Conservation (phyloP, 306 rosid species). For the Alnus rubra region DNA sequence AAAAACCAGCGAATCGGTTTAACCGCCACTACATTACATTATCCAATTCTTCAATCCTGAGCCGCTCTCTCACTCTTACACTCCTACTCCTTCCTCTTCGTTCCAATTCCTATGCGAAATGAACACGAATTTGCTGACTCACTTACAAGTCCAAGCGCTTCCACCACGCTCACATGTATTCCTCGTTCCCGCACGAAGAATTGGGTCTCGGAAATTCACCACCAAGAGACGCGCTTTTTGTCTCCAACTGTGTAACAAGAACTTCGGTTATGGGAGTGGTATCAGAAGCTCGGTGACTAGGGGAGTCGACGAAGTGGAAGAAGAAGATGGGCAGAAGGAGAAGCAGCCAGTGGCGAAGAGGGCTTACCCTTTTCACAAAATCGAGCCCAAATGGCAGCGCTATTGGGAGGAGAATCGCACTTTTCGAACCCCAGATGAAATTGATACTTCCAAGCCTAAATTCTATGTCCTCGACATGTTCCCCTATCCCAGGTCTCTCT, state of each 20-base stretch:
- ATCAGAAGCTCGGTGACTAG: conserved; percentile 35
- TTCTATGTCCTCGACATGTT: conserved; percentile 93
- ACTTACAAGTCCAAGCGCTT: conserved; percentile 26
- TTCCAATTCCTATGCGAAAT: conserved; percentile 33
- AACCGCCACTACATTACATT: conserved; percentile 14
- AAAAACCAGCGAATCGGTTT: not conserved
- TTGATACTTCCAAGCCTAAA: conserved; percentile 81
- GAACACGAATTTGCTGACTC: conserved; percentile 38
- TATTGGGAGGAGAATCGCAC: conserved; percentile 76
- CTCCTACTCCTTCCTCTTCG: not conserved
- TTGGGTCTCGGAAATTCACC: conserved; percentile 36
- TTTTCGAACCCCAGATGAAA: conserved; percentile 80
- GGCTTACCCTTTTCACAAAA: conserved; percentile 72
- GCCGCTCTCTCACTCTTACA: conserved; percentile 15
- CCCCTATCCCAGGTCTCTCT: conserved; percentile 87
- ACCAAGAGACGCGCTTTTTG: conserved; percentile 19
- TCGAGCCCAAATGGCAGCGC: conserved; percentile 90
- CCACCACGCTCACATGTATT: conserved; percentile 25
- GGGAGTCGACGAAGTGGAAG: conserved; percentile 30
- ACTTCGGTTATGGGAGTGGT: conserved; percentile 20
- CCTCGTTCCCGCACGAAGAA: conserved; percentile 22
- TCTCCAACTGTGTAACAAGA: conserved; percentile 26
- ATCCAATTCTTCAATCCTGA: conserved; percentile 13
- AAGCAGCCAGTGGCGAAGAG: conserved; percentile 37
- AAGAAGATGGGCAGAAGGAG: conserved; percentile 23